These are phyloP conservation scores for Curvularia hawaiiensis DNA, from an alignment of 2,329 filamentous ascomycete species.

Conservation along the genomic window DNA sequence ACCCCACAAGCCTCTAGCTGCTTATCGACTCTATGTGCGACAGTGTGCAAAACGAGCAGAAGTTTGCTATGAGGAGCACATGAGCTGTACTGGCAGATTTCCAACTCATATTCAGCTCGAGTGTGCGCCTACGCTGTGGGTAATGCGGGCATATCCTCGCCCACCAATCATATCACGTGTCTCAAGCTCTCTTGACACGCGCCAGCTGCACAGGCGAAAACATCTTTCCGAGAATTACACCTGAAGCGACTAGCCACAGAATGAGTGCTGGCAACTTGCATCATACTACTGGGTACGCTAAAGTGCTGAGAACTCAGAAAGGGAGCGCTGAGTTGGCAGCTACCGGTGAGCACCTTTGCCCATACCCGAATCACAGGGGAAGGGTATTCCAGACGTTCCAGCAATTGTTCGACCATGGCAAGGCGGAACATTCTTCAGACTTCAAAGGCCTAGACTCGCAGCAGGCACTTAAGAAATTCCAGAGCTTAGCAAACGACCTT, in stretches of 20 bases:
- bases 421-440: conserved; percentile 31
- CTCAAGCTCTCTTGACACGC: not conserved
- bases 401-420: conserved; percentile 35
- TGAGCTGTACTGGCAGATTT: not conserved
- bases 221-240: conserved; percentile 1
- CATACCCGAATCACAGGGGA: conserved; percentile 34
- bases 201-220: conserved; percentile 1
- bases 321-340: conserved; percentile 5
- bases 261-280: conserved; percentile 31
- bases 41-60: not conserved
- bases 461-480: conserved; percentile 31
- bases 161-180: not conserved
- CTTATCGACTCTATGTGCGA: not conserved
- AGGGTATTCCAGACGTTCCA: conserved; percentile 37
- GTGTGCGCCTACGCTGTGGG: not conserved
- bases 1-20: not conserved
- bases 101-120: not conserved
- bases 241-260: conserved; percentile 2
- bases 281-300: conserved; percentile 31
- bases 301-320: conserved; percentile 34
- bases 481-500: conserved; percentile 14
- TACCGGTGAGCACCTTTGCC: conserved; percentile 33
- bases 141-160: not conserved
- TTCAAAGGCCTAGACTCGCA: conserved; percentile 26
- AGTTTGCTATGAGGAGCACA: not conserved